Conservation (phyloP, 2,329 filamentous ascomycete genomes). For the Trichoderma lentiforme region DNA sequence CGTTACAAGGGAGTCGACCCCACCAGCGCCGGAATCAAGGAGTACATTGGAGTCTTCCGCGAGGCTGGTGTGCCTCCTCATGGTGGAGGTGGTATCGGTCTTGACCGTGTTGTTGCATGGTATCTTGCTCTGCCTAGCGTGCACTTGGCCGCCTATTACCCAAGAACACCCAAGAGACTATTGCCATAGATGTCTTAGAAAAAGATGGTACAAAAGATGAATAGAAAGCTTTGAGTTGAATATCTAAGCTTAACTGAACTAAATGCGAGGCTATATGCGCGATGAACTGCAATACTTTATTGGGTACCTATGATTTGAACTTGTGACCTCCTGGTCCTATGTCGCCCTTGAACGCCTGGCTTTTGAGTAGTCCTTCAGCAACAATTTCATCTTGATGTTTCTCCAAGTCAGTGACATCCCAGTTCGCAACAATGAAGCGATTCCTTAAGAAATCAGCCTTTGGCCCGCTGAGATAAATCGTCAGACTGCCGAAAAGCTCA, state of each 20-base stretch:
- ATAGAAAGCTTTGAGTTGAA: neutral
- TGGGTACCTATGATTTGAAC: neutral
- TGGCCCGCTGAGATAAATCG: neutral
- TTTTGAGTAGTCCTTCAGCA: neutral
- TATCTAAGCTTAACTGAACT: neutral
- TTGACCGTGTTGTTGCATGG: conserved; percentile 71
- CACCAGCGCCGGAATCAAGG: conserved; percentile 69
- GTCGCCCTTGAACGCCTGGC: neutral
- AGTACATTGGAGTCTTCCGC: conserved; percentile 80
- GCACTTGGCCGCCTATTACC: conserved; percentile 56
- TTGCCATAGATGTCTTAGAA: conserved; percentile 39
- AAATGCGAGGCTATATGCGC: neutral
- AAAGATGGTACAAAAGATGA: neutral
- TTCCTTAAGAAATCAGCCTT: neutral
- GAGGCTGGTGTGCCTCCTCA: conserved; percentile 85
- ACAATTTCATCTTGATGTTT: neutral
- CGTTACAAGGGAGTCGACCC: conserved; percentile 78
- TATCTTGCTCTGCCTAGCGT: conserved; percentile 58
- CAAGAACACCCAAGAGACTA: conserved; percentile 58
- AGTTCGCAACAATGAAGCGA: neutral
- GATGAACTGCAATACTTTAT: neutral
- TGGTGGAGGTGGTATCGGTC: conserved; percentile 22
- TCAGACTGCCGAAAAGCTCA: neutral
- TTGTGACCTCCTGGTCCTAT: neutral
- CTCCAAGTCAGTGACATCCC: neutral